Evolutionary conservation across 1,139 yeast species (phyloP).

Genomic region (Blastobotrys elegans): DNA sequence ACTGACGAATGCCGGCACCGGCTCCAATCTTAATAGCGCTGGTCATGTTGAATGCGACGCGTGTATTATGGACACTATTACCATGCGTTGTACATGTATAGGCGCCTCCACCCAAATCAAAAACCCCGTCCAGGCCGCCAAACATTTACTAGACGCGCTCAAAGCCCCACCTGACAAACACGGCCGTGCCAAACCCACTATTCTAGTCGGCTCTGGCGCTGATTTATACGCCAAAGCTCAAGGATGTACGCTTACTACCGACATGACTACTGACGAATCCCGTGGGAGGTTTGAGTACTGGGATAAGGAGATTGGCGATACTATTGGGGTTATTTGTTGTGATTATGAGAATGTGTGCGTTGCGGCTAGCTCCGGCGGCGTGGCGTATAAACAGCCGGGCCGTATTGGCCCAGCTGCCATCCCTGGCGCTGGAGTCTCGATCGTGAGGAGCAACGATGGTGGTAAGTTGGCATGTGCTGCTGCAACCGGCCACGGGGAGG

Average conservation of each 20-base stretch:
- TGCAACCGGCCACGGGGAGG: slow-evolving; percentile 36
- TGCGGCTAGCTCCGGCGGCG: slow-evolving; percentile 40
- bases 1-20: slow-evolving; percentile 53
- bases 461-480: neutral
- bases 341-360: slow-evolving; percentile 28
- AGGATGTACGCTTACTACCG: slow-evolving; percentile 14
- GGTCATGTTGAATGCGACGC: slow-evolving; percentile 56
- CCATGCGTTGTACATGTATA: slow-evolving; percentile 25
- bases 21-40: slow-evolving; percentile 45
- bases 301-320: slow-evolving; percentile 28
- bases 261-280: slow-evolving; percentile 21
- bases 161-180: slow-evolving; percentile 15
- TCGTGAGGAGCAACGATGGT: slow-evolving; percentile 3
- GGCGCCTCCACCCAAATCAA: slow-evolving; percentile 31
- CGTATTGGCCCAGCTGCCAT: slow-evolving; percentile 41
- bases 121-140: slow-evolving; percentile 32
- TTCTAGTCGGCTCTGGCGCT: slow-evolving; percentile 36
- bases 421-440: slow-evolving; percentile 32
- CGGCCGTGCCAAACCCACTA: slow-evolving; percentile 34
- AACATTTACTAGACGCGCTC: slow-evolving; percentile 17
- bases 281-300: slow-evolving; percentile 21
- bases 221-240: slow-evolving; percentile 23
- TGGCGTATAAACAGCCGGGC: slow-evolving; percentile 35
- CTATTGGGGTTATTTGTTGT: slow-evolving; percentile 38
- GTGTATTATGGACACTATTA: slow-evolving; percentile 26